These are phyloP conservation scores for Berberis vulgaris DNA, from an alignment of 164 flowering plant genomes.

Conservation along the genomic window DNA sequence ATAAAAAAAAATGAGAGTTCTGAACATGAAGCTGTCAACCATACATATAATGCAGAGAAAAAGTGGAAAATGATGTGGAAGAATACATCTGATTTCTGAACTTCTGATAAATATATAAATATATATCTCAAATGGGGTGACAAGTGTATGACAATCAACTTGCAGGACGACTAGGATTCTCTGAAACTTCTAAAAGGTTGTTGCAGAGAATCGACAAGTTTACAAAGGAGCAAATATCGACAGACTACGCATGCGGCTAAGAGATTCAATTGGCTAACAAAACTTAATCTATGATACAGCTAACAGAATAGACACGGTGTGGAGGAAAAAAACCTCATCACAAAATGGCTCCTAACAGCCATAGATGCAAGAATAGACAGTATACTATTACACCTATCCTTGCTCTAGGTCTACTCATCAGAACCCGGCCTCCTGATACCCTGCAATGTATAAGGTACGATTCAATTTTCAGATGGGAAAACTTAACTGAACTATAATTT, in stretches of 20 bases:
- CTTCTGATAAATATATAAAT: no score
- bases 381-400: conserved; percentile 76
- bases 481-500: background rate
- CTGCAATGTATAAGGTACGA: conserved; percentile 27
- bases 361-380: conserved; percentile 67
- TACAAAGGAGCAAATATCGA: background rate
- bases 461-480: background rate
- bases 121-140: no score
- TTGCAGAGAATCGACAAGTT: conserved; percentile 21
- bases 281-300: conserved; percentile 21
- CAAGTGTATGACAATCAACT: no score
- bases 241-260: background rate
- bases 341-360: conserved; percentile 79
- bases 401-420: conserved; percentile 82
- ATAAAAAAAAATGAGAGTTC: no score
- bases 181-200: conserved; percentile 31
- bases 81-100: no score
- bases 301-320: conserved; percentile 10
- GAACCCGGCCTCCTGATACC: conserved; percentile 76
- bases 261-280: background rate
- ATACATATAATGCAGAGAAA: no score
- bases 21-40: no score
- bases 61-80: no score
- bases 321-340: conserved; percentile 21
- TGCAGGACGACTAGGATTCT: background rate